These are phyloP conservation scores for Vanrija sp. DNA, from an alignment of 1,284 basidiomycete genomes.

Conservation along the genomic window DNA sequence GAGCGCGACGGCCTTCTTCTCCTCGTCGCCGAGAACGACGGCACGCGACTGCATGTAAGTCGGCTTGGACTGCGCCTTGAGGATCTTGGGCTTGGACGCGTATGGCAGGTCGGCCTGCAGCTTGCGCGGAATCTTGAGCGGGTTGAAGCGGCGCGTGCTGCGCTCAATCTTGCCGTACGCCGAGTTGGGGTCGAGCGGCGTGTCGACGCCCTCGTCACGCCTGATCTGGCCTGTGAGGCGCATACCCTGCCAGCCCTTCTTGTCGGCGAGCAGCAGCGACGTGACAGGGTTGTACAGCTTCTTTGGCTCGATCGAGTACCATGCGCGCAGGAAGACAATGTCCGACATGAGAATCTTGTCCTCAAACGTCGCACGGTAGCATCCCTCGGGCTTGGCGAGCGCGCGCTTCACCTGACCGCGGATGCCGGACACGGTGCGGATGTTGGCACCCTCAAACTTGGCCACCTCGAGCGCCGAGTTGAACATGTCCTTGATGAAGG, in stretches of 20 bases:
- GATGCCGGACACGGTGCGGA: constrained; percentile 92
- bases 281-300: constrained; percentile 97
- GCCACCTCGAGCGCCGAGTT: constrained; percentile 86
- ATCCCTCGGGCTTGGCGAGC: constrained; percentile 86
- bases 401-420: constrained; percentile 97
- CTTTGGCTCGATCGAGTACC: constrained; percentile 93
- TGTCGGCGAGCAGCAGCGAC: constrained; percentile 76
- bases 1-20: constrained; percentile 86
- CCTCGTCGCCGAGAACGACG: constrained; percentile 90
- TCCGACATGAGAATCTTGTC: constrained; percentile 97
- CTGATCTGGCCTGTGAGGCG: constrained; percentile 90
- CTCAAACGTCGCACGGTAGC: constrained; percentile 94
- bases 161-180: constrained; percentile 79
- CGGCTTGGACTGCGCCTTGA: constrained; percentile 65
- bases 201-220: constrained; percentile 74
- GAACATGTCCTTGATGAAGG: constrained; percentile 99
- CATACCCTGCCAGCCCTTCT: constrained; percentile 83
- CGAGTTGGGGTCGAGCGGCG: constrained; percentile 78
- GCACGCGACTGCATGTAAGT: constrained; percentile 91
- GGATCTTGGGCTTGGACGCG: constrained; percentile 84
- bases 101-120: constrained; percentile 86
- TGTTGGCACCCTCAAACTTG: constrained; percentile 96
- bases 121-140: constrained; percentile 81
- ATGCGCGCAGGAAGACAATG: constrained; percentile 91
- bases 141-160: constrained; percentile 80